These are phyloP conservation scores for Aspergillus sp. DNA, from an alignment of 2,329 filamentous ascomycete genomes.

Conservation along the genomic window DNA sequence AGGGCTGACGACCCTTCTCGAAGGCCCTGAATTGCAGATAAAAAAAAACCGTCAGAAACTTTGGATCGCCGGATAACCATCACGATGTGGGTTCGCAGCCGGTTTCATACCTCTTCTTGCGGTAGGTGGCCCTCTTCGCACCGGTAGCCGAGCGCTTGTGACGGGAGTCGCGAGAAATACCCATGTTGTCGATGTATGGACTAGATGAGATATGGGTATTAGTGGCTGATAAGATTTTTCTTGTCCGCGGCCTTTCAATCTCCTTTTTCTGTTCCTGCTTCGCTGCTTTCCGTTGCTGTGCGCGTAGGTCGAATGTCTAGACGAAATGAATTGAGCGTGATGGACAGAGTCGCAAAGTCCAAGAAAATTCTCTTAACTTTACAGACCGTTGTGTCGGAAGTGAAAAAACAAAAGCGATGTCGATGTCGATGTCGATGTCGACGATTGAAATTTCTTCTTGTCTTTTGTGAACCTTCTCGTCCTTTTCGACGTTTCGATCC, in stretches of 20 bases:
- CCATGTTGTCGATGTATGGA: conserved; percentile 79
- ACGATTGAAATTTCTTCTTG: not conserved
- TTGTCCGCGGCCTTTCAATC: not conserved
- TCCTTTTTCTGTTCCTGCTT: not conserved
- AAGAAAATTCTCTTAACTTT: not conserved
- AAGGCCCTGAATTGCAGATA: conserved; percentile 81
- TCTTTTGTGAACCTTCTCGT: not conserved
- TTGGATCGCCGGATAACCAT: conserved; percentile 31
- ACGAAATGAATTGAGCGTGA: not conserved
- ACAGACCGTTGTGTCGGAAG: not conserved
- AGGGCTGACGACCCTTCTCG: conserved; percentile 98
- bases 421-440: not conserved
- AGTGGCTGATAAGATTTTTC: not conserved
- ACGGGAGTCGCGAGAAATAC: conserved; percentile 99
- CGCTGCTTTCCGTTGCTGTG: not conserved
- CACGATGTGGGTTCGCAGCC: conserved; percentile 34
- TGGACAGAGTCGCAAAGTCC: not conserved
- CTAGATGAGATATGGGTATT: not conserved
- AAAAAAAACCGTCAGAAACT: conserved; percentile 57
- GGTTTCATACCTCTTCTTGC: conserved; percentile 56
- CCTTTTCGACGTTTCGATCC: not conserved
- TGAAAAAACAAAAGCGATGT: not conserved
- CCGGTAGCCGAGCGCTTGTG: conserved; percentile 99
- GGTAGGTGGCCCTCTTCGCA: conserved; percentile 94
- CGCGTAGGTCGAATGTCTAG: not conserved